Evolutionary conservation across 495 filamentous ascomycete species (phyloP).

Genomic region (Lichenothelia convexa): DNA sequence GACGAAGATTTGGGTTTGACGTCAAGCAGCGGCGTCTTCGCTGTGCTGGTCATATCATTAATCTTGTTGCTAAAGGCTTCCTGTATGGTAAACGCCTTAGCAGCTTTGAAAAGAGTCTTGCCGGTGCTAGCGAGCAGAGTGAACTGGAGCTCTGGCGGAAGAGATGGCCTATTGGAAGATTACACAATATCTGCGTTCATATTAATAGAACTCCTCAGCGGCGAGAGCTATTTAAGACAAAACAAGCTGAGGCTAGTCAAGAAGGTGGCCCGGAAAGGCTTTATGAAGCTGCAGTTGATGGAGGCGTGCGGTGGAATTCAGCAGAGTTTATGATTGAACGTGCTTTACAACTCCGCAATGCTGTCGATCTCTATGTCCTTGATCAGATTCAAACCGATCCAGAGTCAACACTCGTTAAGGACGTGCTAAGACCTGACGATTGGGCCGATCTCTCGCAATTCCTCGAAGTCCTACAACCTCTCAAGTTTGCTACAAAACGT

Average conservation of each 20-base stretch:
- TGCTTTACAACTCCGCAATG: conserved; percentile 1
- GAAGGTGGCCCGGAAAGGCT: background rate
- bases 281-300: background rate
- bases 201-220: conserved; percentile 3
- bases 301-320: conserved; percentile 5
- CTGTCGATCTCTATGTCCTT: conserved; percentile 1
- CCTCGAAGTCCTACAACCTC: conserved; percentile 1
- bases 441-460: conserved; percentile 5
- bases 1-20: conserved; percentile 1
- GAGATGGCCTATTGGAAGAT: conserved; percentile 6
- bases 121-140: background rate
- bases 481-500: conserved; percentile 1
- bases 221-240: background rate
- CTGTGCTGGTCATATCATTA: conserved; percentile 5
- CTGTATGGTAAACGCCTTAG: background rate
- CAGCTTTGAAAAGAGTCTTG: conserved; percentile 2
- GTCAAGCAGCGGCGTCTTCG: conserved; percentile 1
- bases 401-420: background rate
- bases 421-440: conserved; percentile 1
- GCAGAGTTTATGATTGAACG: conserved; percentile 1
- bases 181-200: conserved; percentile 6
- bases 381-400: background rate
- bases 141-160: conserved; percentile 1
- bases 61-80: conserved; percentile 5
- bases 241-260: conserved; percentile 3